Conservation (phyloP, 306 rosid species). For the Cucurbita pepo region DNA sequence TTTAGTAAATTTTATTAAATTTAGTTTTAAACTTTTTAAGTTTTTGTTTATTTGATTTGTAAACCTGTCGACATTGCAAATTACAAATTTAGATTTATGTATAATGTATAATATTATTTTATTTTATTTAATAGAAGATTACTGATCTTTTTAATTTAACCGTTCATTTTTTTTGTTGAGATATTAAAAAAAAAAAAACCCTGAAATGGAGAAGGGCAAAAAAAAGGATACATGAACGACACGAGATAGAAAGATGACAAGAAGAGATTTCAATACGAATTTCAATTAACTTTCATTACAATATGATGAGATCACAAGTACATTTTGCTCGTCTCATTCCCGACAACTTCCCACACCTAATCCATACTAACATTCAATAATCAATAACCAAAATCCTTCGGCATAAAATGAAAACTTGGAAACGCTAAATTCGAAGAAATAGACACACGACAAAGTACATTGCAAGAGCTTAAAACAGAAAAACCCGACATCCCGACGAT, state of each 20-base stretch:
- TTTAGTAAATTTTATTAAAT: no score
- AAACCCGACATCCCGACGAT: background rate
- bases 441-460: background rate
- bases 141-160: no score
- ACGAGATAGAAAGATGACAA: background rate
- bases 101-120: no score
- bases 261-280: background rate
- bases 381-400: background rate
- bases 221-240: no score
- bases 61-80: no score
- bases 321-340: background rate
- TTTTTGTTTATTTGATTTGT: no score
- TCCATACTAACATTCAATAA: background rate
- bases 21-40: no score
- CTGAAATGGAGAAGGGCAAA: no score
- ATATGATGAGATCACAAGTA: background rate
- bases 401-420: background rate
- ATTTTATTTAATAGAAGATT: no score
- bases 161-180: no score
- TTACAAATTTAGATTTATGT: no score
- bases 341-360: background rate
- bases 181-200: no score
- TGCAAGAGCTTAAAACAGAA: background rate
- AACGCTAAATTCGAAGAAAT: background rate
- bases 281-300: background rate